Percentiles rank a stretch among this genome's conserved stretches.
Conservation (phyloP, 2,329 filamentous ascomycete species). For the Aspergillus clavatus region DNA sequence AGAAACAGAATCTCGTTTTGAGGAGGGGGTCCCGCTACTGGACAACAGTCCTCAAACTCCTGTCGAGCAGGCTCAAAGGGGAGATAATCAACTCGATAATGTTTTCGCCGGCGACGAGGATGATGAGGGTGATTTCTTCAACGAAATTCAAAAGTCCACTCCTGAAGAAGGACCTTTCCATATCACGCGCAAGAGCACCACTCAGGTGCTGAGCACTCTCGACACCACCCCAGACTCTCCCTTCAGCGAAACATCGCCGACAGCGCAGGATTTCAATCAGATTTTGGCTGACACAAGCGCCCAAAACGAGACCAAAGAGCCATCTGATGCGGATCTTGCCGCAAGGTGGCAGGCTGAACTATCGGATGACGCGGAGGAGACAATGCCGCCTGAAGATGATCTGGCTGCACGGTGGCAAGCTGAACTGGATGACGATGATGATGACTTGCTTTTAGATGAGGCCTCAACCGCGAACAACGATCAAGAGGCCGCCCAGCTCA, state of each 20-base stretch:
- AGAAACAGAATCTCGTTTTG: constrained; percentile 56
- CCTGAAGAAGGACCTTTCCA: constrained; percentile 15
- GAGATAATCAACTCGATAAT: constrained; percentile 22
- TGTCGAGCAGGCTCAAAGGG: constrained; percentile 22
- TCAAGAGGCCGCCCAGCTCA: constrained; percentile 6
- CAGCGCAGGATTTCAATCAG: constrained; percentile 24
- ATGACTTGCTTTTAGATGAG: constrained; percentile 76
- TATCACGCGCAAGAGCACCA: constrained; percentile 66
- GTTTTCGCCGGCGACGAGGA: constrained; percentile 38
- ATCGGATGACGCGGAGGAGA: constrained; percentile 31
- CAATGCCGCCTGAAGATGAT: constrained; percentile 56
- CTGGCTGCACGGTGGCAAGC: constrained; percentile 63
- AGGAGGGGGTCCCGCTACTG: constrained; percentile 63
- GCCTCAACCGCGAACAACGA: constrained; percentile 14
- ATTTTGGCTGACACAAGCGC: constrained; percentile 19
- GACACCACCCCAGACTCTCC: constrained; percentile 31
- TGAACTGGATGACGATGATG: constrained; percentile 62
- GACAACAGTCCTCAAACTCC: constrained; percentile 38
- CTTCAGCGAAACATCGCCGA: constrained; percentile 25
- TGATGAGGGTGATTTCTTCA: constrained; percentile 37
- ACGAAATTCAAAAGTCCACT: constrained; percentile 17
- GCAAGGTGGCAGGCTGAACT: constrained; percentile 82
- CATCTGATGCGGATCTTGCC: constrained; percentile 59
- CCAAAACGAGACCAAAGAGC: constrained; percentile 16
- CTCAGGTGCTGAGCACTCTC: constrained; percentile 57